Base-by-base conservation (phyloP, 176 grass and related monocot genomes). In the Ensete glaucum region DNA sequence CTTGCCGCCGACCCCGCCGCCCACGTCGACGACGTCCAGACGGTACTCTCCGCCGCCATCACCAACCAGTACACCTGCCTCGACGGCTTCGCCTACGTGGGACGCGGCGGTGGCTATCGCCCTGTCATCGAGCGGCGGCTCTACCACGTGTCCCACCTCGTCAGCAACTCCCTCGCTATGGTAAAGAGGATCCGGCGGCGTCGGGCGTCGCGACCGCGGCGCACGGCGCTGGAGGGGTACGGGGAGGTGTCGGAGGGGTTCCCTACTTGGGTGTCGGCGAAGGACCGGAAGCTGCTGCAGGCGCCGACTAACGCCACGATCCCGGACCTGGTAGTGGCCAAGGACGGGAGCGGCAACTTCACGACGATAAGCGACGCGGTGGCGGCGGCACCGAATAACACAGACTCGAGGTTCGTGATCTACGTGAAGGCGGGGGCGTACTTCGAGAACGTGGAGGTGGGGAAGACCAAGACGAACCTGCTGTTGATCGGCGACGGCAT, bases 31-130 rank as follows among this genome's bases (percentile, higher is more conserved):
- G 83, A 79, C 24, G 85, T 87, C n/a, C 87, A 89, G 82, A 92
- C 89, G 25, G 89, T 87, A 78, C 86, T 96, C 15, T 92, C 89
- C 2, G 92, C 84, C 1, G 92, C 92, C 3, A 72, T 92, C 71
- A 96, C 92, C 0, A 96, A 96, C 85, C 92, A 92, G 85, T 92
- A 89, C 78, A 96, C 92, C 20, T 96, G 92, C 77, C 87, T 96
- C 13, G 87, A 92, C 2, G 92, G 89, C 10, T 92, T 92, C 77
- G 56, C 78, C 12, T 82, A 77, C 0, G 84, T 87, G 14, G 77
- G 78, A 10, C 75, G 53, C 6, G 81, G 26, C 20, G 86, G 81
- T 43, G 84, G 83, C 63, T 82, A 85, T 0, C 86, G 89, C 72
- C 86, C 92, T 0, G 91, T 50, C 80, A 80, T 96, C 71, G 82